phyloP scores from a whole-genome alignment of 176 grass and related monocot species.

The Tillandsia leiboldiana region DNA sequence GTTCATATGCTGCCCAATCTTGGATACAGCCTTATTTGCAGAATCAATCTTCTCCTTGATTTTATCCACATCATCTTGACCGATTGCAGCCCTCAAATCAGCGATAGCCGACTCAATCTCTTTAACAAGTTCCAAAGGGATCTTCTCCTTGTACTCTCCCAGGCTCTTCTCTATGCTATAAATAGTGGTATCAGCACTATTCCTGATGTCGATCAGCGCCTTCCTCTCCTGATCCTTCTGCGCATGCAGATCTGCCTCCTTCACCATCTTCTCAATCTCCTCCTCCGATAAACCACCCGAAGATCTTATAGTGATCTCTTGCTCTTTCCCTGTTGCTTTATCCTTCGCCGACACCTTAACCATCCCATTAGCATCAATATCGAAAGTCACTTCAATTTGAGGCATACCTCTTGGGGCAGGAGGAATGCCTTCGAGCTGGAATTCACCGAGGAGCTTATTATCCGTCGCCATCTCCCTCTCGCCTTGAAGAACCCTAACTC shows the following conservation, averaged over 20 bases:
- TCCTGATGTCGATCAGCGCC: slow-evolving; percentile 69
- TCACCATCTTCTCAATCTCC: slow-evolving; percentile 96
- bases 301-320: slow-evolving; percentile 94
- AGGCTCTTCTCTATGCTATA: slow-evolving; percentile 95
- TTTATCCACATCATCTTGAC: slow-evolving; percentile 57
- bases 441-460: slow-evolving; percentile 95
- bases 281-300: slow-evolving; percentile 79
- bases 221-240: slow-evolving; percentile 91
- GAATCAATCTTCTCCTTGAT: slow-evolving; percentile 94
- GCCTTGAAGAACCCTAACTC: slow-evolving; percentile 86
- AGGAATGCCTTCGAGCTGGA: slow-evolving; percentile 87
- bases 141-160: slow-evolving; percentile 78
- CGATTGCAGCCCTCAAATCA: slow-evolving; percentile 77
- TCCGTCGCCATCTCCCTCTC: slow-evolving; percentile 95
- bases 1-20: slow-evolving; percentile 89
- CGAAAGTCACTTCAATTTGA: slow-evolving; percentile 85
- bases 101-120: slow-evolving; percentile 61
- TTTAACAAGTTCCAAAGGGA: slow-evolving; percentile 55
- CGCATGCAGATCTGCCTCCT: slow-evolving; percentile 78
- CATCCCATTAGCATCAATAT: slow-evolving; percentile 95
- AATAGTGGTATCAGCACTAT: slow-evolving; percentile 78
- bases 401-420: slow-evolving; percentile 85
- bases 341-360: slow-evolving; percentile 96
- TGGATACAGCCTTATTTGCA: slow-evolving; percentile 88
- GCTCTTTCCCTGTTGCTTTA: slow-evolving; percentile 75